phyloP scores from a whole-genome alignment of 352 stramenopile species.

The Phytophthora tubulina region DNA sequence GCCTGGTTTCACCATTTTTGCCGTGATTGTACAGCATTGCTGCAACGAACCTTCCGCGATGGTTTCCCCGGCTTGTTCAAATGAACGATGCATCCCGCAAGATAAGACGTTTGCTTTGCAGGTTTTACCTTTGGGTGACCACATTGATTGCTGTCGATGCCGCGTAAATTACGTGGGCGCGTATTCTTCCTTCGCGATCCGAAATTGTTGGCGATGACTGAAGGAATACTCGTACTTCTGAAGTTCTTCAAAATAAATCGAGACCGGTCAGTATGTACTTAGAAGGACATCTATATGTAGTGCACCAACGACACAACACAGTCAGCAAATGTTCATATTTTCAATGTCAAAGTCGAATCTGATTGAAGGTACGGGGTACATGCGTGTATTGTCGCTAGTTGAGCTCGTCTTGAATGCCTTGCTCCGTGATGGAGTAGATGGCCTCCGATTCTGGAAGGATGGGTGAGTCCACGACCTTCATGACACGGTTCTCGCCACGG shows the following conservation, averaged over 20 bases:
- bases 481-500: conserved; percentile 98
- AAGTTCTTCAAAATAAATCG: too few species aligned
- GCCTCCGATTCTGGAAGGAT: conserved; percentile 98
- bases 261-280: too few species aligned
- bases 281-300: too few species aligned
- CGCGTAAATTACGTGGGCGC: too few species aligned
- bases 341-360: conserved; percentile 8
- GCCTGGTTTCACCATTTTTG: not conserved
- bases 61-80: not conserved
- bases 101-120: not conserved
- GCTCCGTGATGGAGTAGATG: conserved; percentile 97
- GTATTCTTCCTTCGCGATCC: too few species aligned
- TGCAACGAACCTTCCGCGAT: not conserved
- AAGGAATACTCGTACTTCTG: too few species aligned
- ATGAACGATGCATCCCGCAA: not conserved
- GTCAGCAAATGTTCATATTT: conserved; percentile 5
- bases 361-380: conserved; percentile 7
- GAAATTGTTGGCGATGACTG: too few species aligned
- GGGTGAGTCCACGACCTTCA: conserved; percentile 97
- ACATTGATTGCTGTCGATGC: not conserved
- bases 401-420: conserved; percentile 94
- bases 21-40: too few species aligned
- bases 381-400: conserved; percentile 64
- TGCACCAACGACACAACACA: too few species aligned
- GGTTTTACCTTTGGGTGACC: not conserved